Evolutionary conservation across 768 basidiomycete genomes (phyloP), one percentile per base, ranked within the genome.

Genomic region (Boletus coccyginus): DNA sequence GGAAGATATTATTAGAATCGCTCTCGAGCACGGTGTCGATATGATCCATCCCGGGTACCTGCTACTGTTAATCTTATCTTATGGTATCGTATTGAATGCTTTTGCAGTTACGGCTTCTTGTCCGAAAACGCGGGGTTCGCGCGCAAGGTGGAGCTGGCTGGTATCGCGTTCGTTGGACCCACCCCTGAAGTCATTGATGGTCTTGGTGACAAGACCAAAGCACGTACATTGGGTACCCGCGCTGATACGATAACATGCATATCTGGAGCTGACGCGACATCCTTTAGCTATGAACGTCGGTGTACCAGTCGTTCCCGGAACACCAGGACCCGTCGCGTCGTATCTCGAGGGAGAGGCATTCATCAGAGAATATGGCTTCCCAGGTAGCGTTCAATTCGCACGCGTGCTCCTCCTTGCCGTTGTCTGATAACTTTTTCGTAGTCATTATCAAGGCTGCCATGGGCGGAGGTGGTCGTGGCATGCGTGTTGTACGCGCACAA

Each of bases 361-460:
- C 77, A 92, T 97, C 70, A 85, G 95, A 64, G 92, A 99, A 75
- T 86, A 95, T 70, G 96, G 96, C 14, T 97, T 97, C 78, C 96
- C 96, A 67, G 85, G 89, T 87, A 60, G 75, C 69, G 31, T 47
- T n/a, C 14, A 42, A 31, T 48, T 46, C 29, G 33, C 11, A 32
- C 29, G 27, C 32, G 3, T 39, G 45, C 52, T 47, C 29, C 55
- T 48, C 43, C 50, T 14, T 55, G 48, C 50, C 42, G 35, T 46
- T 64, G 17, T 50, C 46, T 13, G 31, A 55, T 33, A 43, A 49
- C 46, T 11, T 65, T 46, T 29, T 71, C 32, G 70, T 35, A 87
- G 94, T 99, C 52, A 98, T 99, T 73, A 98, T 99, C 84, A 99
- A 98, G 77, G 97, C 97, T 39, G 96, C 96, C 10, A 95, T 97